Conservation (phyloP, 768 basidiomycete genomes). For the Tylopilus rubrobrunneus region DNA sequence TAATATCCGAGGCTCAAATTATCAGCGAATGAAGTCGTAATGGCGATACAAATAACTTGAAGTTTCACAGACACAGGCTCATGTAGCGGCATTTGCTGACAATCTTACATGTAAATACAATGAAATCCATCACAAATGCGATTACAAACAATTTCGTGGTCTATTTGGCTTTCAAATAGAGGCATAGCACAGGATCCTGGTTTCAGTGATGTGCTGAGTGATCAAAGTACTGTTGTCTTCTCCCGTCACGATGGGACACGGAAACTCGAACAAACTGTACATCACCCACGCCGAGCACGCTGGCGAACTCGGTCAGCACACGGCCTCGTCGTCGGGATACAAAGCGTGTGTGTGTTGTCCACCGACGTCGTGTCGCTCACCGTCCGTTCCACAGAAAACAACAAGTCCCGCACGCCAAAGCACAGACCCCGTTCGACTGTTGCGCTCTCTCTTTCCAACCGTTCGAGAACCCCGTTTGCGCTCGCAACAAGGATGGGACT, state of each 20-base stretch:
- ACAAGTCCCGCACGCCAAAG: slow-evolving; percentile 61
- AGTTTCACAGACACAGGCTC: no score
- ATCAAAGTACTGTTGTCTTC: slow-evolving; percentile 1
- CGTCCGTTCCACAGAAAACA: slow-evolving; percentile 46
- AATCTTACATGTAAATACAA: no score
- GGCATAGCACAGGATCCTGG: no score
- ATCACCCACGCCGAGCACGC: slow-evolving; percentile 88
- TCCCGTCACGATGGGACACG: slow-evolving; percentile 63
- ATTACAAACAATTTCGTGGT: no score
- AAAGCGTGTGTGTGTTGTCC: slow-evolving; percentile 48
- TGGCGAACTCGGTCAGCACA: slow-evolving; percentile 76
- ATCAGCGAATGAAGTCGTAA: no score
- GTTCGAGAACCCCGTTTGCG: slow-evolving; percentile 85
- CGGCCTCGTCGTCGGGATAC: slow-evolving; percentile 72
- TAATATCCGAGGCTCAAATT: no score
- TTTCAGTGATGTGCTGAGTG: no score
- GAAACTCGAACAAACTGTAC: slow-evolving; percentile 81
- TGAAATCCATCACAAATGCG: no score
- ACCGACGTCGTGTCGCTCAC: slow-evolving; percentile 7
- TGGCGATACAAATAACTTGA: no score
- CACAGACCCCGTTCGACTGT: slow-evolving; percentile 81
- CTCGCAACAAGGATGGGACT: slow-evolving; percentile 76
- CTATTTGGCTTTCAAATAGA: no score
- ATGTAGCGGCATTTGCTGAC: no score
- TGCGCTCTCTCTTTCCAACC: slow-evolving; percentile 90